Conservation (phyloP, 768 basidiomycete genomes). For the Lactarius quietus region DNA sequence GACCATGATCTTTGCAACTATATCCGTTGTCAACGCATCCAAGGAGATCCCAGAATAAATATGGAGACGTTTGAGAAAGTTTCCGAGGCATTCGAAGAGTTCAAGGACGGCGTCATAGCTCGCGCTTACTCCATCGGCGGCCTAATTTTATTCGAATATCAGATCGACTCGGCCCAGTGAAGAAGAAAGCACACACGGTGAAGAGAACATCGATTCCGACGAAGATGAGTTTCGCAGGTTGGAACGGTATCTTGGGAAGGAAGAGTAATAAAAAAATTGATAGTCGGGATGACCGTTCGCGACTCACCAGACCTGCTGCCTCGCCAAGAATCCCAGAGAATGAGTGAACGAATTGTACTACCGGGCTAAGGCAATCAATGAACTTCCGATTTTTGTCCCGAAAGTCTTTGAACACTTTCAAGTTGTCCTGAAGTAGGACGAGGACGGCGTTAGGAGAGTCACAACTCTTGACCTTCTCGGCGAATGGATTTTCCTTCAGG, state of each 20-base stretch:
- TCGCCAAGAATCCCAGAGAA: not conserved
- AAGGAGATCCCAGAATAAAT: not conserved
- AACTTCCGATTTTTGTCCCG: not conserved
- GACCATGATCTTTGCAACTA: slow-evolving; percentile 10
- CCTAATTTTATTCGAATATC: not conserved
- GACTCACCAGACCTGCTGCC: not conserved
- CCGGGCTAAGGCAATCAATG: not conserved
- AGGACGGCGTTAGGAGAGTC: not conserved
- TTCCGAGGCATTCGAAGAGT: not conserved
- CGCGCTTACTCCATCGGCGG: slow-evolving; percentile 4
- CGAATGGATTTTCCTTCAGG: not conserved
- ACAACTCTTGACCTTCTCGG: not conserved
- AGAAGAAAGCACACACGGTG: not conserved
- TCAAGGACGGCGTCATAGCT: not conserved
- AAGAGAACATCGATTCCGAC: not conserved
- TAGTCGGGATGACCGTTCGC: no score
- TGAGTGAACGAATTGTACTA: not conserved
- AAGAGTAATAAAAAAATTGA: not conserved
- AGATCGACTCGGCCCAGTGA: no score
- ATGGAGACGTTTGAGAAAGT: slow-evolving; percentile 2
- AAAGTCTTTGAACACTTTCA: not conserved
- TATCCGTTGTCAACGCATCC: not conserved
- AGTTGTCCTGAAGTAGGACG: not conserved
- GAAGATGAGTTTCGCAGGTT: not conserved
- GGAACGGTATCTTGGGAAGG: not conserved